Percentiles rank a stretch among this genome's conserved stretches.
Conservation (phyloP, 2,329 filamentous ascomycete genomes). For the Microdochium nivale region DNA sequence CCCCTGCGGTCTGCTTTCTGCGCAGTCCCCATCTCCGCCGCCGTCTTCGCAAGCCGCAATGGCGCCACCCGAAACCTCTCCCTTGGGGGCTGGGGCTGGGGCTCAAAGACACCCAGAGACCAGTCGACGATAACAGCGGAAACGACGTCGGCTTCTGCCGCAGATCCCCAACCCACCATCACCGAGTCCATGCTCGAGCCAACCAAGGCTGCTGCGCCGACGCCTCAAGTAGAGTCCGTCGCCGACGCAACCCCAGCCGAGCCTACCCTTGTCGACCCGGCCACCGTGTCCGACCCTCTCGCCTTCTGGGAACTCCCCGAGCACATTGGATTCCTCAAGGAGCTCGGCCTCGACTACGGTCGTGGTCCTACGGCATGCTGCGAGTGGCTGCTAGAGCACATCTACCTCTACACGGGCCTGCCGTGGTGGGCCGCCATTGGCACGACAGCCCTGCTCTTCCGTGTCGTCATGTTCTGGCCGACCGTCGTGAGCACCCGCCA, state of each 20-base stretch:
- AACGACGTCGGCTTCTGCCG: not conserved
- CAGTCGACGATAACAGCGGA: not conserved
- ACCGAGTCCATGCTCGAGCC: not conserved
- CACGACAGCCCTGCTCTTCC: slow-evolving; percentile 54
- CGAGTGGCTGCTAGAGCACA: slow-evolving; percentile 70
- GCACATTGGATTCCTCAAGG: slow-evolving; percentile 72
- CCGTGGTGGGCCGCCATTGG: slow-evolving; percentile 79
- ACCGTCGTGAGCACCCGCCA: slow-evolving; percentile 54
- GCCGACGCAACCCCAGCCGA: not conserved
- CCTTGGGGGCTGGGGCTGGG: not conserved
- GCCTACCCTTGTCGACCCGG: slow-evolving; percentile 15
- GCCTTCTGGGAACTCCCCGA: slow-evolving; percentile 57
- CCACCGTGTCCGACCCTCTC: slow-evolving; percentile 21
- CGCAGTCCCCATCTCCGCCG: not conserved
- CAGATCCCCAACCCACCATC: not conserved
- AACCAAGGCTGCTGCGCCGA: not conserved
- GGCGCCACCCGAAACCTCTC: not conserved
- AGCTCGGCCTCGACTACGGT: slow-evolving; percentile 80
- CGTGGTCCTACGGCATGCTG: slow-evolving; percentile 68
- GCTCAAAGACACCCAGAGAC: not conserved
- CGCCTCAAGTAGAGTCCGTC: not conserved
- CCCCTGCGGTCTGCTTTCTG: not conserved
- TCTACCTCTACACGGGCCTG: slow-evolving; percentile 66
- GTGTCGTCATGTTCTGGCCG: slow-evolving; percentile 57
- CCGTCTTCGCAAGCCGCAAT: not conserved